phyloP scores from a whole-genome alignment of 2,329 filamentous ascomycete genomes.

The Coleophoma cylindrospora region DNA sequence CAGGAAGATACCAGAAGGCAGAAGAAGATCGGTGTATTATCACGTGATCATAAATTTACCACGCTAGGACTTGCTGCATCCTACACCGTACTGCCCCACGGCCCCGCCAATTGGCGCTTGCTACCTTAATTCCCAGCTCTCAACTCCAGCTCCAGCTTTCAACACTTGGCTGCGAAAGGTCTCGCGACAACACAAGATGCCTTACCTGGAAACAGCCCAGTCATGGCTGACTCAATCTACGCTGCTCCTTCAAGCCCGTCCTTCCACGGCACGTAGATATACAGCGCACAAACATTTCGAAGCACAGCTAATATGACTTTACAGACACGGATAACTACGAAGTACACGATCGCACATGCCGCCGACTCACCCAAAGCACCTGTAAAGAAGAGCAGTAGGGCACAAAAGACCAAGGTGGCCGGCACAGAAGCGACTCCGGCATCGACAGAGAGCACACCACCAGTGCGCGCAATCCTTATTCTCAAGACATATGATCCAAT shows the following conservation, averaged over 20 bases:
- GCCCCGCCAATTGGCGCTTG: no score
- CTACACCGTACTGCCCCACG: no score
- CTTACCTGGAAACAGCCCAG: slow-evolving; percentile 74
- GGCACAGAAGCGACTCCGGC: slow-evolving; percentile 28
- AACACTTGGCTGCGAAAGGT: neutral
- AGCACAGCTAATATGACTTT: slow-evolving; percentile 9
- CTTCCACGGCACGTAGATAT: slow-evolving; percentile 64
- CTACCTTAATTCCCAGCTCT: neutral
- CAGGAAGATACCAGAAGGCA: no score
- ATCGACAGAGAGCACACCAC: slow-evolving; percentile 8
- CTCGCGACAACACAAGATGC: slow-evolving; percentile 50
- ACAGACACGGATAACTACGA: slow-evolving; percentile 86
- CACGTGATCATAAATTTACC: no score
- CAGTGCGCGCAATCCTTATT: slow-evolving; percentile 65
- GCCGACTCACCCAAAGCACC: slow-evolving; percentile 16
- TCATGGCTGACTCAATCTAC: slow-evolving; percentile 89
- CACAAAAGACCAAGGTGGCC: slow-evolving; percentile 15
- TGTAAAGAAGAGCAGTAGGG: slow-evolving; percentile 18
- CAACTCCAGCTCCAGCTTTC: neutral
- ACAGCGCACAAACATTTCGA: neutral
- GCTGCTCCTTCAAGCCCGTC: slow-evolving; percentile 80
- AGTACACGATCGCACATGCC: slow-evolving; percentile 67
- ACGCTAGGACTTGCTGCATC: no score
- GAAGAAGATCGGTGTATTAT: no score
- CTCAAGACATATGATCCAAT: slow-evolving; percentile 87